These are phyloP conservation scores for Polytolypa hystricis DNA, from an alignment of 2,329 filamentous ascomycete genomes.

Conservation along the genomic window DNA sequence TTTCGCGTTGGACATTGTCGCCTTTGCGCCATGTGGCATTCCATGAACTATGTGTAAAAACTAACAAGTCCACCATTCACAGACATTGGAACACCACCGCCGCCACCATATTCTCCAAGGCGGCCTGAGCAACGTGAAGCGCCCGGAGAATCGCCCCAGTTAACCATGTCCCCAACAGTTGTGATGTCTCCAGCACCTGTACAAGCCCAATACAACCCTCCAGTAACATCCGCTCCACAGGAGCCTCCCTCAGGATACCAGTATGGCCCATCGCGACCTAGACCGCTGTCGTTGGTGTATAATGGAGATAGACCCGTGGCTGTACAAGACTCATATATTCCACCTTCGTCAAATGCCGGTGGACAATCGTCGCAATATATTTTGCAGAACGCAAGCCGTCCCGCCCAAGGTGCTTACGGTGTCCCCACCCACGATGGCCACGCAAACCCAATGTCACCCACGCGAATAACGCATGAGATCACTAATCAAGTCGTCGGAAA, in stretches of 20 bases:
- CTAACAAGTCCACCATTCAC: too few relatives aligned
- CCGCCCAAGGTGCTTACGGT: too few relatives aligned
- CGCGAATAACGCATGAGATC: too few relatives aligned
- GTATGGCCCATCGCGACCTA: conserved; percentile 6
- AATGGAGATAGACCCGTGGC: neutral
- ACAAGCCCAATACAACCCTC: conserved; percentile 1
- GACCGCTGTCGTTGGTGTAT: conserved; percentile 9
- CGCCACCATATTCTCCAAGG: conserved; percentile 12
- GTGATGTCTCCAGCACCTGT: too few relatives aligned
- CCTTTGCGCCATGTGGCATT: too few relatives aligned
- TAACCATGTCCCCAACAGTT: too few relatives aligned
- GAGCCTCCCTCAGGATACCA: conserved; percentile 3
- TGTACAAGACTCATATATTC: neutral
- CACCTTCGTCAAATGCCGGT: neutral
- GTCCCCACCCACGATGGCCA: too few relatives aligned
- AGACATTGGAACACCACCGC: conserved; percentile 17
- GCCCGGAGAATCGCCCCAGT: too few relatives aligned
- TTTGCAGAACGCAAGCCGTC: neutral
- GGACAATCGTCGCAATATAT: neutral
- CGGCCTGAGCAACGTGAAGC: neutral
- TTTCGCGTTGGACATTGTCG: too few relatives aligned
- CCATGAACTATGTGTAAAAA: neutral
- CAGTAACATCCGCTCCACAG: neutral
- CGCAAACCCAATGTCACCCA: too few relatives aligned
- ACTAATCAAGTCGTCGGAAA: too few relatives aligned